Base-by-base conservation (phyloP, 352 stramenopile species). In the Phytophthora fragariae region DNA sequence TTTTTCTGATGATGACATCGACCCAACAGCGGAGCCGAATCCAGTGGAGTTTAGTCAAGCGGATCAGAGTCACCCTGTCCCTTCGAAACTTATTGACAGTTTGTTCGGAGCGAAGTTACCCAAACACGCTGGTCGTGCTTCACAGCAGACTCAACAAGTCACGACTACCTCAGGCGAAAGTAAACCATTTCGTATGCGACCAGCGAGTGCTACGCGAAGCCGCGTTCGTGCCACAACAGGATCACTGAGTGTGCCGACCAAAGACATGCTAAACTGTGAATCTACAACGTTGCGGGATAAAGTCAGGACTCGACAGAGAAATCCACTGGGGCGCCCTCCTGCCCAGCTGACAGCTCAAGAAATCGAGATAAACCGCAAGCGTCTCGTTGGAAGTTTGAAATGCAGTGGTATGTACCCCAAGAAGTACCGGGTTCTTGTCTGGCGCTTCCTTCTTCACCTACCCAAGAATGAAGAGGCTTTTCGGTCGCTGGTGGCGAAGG, bases 391-490 rank as follows among this genome's bases (percentile, higher is more conserved):
- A 15, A 89, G 84, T 56, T 77, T 97, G 4, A 83, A 84, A 46
- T 88, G 79, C 67, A 92, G 89, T 70, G 90, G 90, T 5, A 78
- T 72, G 57, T 97, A 94, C 58, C 91, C 91, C 0, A 85, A 80
- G 15, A 94, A 94, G 56, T 97, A 97, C 62, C 89, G 91, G 2
- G 78, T 93, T 17, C 73, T 97, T 1, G 88, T 93, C 24, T 97
- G 91, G 91, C 80, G 84, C 31, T 97, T 95, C 49, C 68, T 97
- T 55, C 75, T 97, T 63, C 79, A 71, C 1, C 68, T 98, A 15
- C 94, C 94, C 10, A 90, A 90, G 55, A 98, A 97, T 53, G 85
- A 91, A 62, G 76, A 82, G 57, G 82, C 89, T 15, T 98, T 98
- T 57, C 80, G 78, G 5, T 76, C 81, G 3, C 83, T 98, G 8